Base-by-base conservation (phyloP, 1,139 yeast species). In the Pichia cactophila region DNA sequence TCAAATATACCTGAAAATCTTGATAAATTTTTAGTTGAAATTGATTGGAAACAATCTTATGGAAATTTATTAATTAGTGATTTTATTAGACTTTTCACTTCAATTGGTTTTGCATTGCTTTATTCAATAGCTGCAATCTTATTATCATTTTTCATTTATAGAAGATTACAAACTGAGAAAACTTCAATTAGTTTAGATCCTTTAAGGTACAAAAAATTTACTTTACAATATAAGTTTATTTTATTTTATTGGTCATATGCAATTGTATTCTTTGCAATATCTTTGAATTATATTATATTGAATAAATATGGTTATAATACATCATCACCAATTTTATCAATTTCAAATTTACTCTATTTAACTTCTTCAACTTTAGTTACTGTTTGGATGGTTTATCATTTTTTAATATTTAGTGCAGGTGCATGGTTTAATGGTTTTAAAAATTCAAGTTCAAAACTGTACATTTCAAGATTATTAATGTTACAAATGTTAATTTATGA, bases 31-130 rank as follows among this genome's bases (percentile, higher is more conserved):
- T 16, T 37, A 1, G 54, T 61, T 16, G 44, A 45, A 23, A 57
- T 63, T 16, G 62, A 58, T 41, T 64, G 68, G 68, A 53, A 50
- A 17, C 68, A 63, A 50, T 52, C 62, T 8, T 62, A 54, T 50
- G 68, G 68, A 33, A 46, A 52, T 38, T 52, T 64, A 36, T 43
- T 60, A n/a, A 57, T 57, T 5, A 54, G 57, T 8, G 67, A 64
- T 44, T 64, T 59, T 43, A 53, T 53, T 26, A 55, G 56, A 43
- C 42, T 64, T 43, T 58, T 58, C 41, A 42, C 58, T 26, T 54
- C 58, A 20, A 49, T 61, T 23, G 39, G 48, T 26, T 50, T 63
- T 48, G 33, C 56, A n/a, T 8, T 58, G 5, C 31, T 54, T 16
- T 63, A 64, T 48, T n/a, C 51, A 5, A 9, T 46, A 1, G 46